A percentile compares a stretch with the other conserved stretches of the same genome.
Evolutionary conservation across 257 asterid genomes (phyloP).

Genomic region (Echites panduratus): DNA sequence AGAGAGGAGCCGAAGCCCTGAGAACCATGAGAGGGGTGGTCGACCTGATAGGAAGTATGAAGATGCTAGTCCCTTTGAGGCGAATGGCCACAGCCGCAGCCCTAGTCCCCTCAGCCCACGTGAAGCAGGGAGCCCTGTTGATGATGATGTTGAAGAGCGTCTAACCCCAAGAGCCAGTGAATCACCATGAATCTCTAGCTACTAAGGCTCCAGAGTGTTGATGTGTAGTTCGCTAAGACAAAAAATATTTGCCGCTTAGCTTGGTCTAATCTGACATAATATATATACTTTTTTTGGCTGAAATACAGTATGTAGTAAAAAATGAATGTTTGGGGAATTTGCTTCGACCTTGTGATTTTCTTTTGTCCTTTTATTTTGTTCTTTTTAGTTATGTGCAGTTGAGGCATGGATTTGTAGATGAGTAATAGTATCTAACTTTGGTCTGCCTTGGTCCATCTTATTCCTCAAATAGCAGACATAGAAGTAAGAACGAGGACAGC

Average conservation of each 20-base stretch:
- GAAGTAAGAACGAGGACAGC: too few relatives aligned
- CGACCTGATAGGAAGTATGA: constrained; percentile 46
- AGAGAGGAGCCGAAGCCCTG: constrained; percentile 56
- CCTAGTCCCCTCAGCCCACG: constrained; percentile 60
- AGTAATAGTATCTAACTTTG: too few relatives aligned
- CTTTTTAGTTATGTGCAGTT: neutral
- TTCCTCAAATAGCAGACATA: too few relatives aligned
- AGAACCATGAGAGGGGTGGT: constrained; percentile 28
- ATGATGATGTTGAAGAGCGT: constrained; percentile 42
- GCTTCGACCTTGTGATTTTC: neutral
- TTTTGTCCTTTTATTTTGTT: neutral
- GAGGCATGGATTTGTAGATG: too few relatives aligned
- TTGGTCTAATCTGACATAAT: neutral
- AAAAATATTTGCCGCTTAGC: neutral
- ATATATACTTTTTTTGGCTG: neutral
- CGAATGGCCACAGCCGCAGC: constrained; percentile 55
- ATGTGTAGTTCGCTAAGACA: neutral
- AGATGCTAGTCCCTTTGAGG: constrained; percentile 58
- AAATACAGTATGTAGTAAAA: neutral
- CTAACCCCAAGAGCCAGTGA: constrained; percentile 59
- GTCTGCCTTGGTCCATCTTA: too few relatives aligned
- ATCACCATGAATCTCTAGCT: constrained; percentile 42
- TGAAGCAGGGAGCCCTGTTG: constrained; percentile 41
- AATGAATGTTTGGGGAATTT: neutral
- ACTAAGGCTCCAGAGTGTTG: neutral